phyloP scores from a whole-genome alignment of 23 red algal species.

The Chondrus crispus region DNA sequence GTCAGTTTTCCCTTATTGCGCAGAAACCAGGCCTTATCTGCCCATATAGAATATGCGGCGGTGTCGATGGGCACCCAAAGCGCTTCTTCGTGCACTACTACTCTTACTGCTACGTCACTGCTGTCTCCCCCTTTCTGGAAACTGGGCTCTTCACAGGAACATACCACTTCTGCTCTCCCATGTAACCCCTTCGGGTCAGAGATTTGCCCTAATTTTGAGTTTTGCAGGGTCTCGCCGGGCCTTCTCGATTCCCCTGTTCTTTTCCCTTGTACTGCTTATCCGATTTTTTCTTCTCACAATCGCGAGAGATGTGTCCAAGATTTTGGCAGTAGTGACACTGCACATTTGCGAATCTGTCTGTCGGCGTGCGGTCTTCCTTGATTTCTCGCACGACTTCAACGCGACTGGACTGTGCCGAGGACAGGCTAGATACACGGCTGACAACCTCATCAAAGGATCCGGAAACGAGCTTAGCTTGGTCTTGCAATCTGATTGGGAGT shows the following conservation, averaged over 20 bases:
- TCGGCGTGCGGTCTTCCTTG: too few species aligned
- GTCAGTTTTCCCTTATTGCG: not conserved
- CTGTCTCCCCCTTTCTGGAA: not conserved
- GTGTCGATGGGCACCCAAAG: not conserved
- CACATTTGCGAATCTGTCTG: not conserved
- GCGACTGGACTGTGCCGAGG: not conserved
- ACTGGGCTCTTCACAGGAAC: not conserved
- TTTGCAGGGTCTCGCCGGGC: not conserved
- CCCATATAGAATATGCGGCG: not conserved
- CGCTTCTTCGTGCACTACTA: not conserved
- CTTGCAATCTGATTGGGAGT: not conserved
- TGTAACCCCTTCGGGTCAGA: not conserved
- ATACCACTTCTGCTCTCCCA: not conserved
- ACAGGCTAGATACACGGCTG: not conserved
- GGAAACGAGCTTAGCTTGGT: not conserved
- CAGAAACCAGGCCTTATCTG: not conserved
- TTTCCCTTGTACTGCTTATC: not conserved
- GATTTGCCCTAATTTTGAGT: not conserved
- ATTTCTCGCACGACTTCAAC: not conserved
- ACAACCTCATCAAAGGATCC: conserved; percentile 1
- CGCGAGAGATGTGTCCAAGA: not conserved
- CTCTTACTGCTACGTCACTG: not conserved
- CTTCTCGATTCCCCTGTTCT: too few species aligned
- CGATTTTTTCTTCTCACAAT: not conserved
- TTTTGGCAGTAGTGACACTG: not conserved